Base-by-base conservation (phyloP, 441 rosid species). In the Melastoma candidum region DNA sequence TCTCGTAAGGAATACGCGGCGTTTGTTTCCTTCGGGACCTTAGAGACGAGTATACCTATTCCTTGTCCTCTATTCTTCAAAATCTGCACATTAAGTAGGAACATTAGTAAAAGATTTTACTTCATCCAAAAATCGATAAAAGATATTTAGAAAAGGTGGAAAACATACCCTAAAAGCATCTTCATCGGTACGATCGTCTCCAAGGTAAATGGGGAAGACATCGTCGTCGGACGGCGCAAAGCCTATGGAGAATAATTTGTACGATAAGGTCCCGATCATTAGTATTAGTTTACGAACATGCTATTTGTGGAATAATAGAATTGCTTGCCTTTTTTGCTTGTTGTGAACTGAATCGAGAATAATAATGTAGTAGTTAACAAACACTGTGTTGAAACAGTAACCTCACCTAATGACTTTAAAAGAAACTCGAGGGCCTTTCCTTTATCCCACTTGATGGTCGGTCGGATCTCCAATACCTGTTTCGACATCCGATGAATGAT, bases 161-260 rank as follows among this genome's bases (percentile, higher is more conserved):
- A 26, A 17, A 17, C 22, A 11, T 65, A 80, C 90, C 81, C 78
- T 74, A 59, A 83, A 83, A 0, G 90, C 90, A 65, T 83, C 90
- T 59, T 83, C 90, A 9, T 83, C 90, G 0, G 84, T 77, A 25
- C 79, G 77, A 60, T 83, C 86, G 56, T 83, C 90, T 29, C 90
- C 90, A 24, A 83, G 78, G 8, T 80, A 83, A 7, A 83, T 65
- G 0, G 90, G 90, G 0, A 51, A 24, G 7, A 83, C 47, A 65
- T 77, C 77, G 46, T 80, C 63, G 26, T 59, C 45, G 4, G 80
- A 73, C 57, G 71, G 58, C 26, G 77, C 74, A 52, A 49, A 78
- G 26, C 90, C 87, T 79, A 46, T 9, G 12, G 24, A 56, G n/a
- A 27, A 53, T 4, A 1, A 60, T 45, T 3, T 27, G 13, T 6